Evolutionary conservation across 345 rosid species (phyloP).

Genomic region (Corymbia maculata): DNA sequence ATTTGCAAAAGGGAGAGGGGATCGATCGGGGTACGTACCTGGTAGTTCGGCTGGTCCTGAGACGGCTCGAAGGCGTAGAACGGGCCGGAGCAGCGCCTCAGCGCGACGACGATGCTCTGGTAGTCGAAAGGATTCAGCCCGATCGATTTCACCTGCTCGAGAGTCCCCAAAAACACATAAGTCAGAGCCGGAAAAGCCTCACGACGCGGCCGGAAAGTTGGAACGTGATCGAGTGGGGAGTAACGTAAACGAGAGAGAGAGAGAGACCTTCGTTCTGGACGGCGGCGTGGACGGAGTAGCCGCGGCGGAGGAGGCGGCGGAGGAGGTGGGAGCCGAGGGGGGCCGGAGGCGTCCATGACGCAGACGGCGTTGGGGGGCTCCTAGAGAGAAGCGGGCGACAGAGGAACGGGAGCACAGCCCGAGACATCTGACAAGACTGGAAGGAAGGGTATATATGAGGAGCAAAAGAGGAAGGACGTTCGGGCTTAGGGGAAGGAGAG

Average conservation of each 20-base stretch:
- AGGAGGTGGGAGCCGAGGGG: conserved; percentile 39
- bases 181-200: not conserved
- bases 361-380: conserved; percentile 19
- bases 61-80: conserved; percentile 51
- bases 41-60: conserved; percentile 29
- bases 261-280: conserved; percentile 25
- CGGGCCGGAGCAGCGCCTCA: conserved; percentile 45
- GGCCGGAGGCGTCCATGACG: conserved; percentile 60
- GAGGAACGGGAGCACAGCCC: not conserved
- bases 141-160: not conserved
- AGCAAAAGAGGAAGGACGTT: not conserved
- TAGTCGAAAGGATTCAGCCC: conserved; percentile 40
- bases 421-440: not conserved
- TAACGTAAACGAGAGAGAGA: not conserved
- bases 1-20: not conserved
- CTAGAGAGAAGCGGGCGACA: conserved; percentile 12
- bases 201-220: too few relatives aligned
- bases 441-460: not conserved
- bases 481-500: not conserved
- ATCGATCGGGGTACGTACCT: conserved; percentile 16
- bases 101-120: conserved; percentile 37
- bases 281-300: conserved; percentile 56
- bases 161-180: not conserved
- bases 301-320: conserved; percentile 25
- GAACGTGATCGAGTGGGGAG: not conserved